Base-by-base conservation (phyloP, 192 early-diverging fungal species). In the Gryganskiella cystojenkinii region DNA sequence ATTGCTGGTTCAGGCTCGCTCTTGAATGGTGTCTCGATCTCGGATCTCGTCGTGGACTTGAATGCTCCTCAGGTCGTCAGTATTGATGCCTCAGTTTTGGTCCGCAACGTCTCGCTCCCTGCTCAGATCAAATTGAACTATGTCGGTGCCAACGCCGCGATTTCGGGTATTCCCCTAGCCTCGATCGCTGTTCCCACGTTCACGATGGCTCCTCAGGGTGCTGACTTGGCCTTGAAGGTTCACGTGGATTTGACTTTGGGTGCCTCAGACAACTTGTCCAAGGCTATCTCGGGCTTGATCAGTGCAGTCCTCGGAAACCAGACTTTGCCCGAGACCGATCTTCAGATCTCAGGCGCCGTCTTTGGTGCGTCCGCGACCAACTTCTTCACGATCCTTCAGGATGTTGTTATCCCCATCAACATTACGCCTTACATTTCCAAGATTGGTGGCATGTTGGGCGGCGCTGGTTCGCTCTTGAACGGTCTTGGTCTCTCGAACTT, bases 61-160 rank as follows among this genome's bases (percentile, higher is more conserved):
- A 76, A 76, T 56, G 15, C 64, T 9, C 64, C 72, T 37, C 72
- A 66, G 43, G 72, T 67, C 22, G 55, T 76, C 37, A 64, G 65
- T 25, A 62, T 76, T 3, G 72, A 76, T 40, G 72, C 72, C 56
- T 30, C 51, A 5, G 52, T 75, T 45, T 58, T 67, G 14, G 58
- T 75, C 61, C 65, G 61, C 63, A 75, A 75, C 53, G 28, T 75
- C 13, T 50, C 58, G 4, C 40, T 75, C 20, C 71, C 71, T 24
- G 71, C 71, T 33, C 27, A 75, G 58, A 67, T 75, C 46, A 61
- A 75, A 42, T 56, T 75, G 49, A 75, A 75, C 64, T 75, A 75
- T 50, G 64, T 75, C 27, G 71, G 71, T 49, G 53, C 59, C 59
- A 67, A 67, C 27, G 6, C 55, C 28, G 64, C 45, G 13, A 67